phyloP scores from a whole-genome alignment of 495 filamentous ascomycete species.

The Bryoglossum gracile region DNA sequence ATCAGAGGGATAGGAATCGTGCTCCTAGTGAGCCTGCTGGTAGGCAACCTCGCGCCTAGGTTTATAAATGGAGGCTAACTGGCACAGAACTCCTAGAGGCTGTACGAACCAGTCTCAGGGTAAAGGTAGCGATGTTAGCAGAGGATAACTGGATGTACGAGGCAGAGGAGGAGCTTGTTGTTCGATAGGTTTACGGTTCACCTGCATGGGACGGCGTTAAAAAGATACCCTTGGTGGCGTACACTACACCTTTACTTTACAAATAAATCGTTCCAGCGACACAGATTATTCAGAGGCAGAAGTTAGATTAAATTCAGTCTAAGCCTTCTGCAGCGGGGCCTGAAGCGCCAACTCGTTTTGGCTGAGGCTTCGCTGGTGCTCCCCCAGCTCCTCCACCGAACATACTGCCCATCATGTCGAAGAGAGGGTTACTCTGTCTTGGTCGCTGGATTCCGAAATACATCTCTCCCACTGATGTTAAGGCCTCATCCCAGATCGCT shows the following conservation, averaged over 20 bases:
- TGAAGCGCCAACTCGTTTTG: conserved; percentile 38
- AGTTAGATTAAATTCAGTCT: conserved; percentile 31
- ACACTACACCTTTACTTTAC: too few relatives aligned
- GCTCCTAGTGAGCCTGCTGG: conserved; percentile 62
- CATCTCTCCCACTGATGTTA: conserved; percentile 87
- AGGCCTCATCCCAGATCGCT: conserved; percentile 66
- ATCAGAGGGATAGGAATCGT: conserved; percentile 55
- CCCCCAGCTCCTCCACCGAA: conserved; percentile 60
- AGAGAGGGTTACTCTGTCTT: conserved; percentile 75
- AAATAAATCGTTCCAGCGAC: too few relatives aligned
- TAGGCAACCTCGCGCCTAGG: conserved; percentile 28
- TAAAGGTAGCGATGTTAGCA: conserved; percentile 62
- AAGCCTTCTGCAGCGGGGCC: conserved; percentile 43
- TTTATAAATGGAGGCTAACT: conserved; percentile 21
- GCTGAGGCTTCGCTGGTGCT: conserved; percentile 33
- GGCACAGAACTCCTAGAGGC: conserved; percentile 60
- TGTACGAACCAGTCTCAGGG: conserved; percentile 61
- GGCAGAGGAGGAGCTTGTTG: conserved; percentile 47
- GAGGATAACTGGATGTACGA: conserved; percentile 94
- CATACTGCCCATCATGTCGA: conserved; percentile 97
- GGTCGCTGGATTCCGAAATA: conserved; percentile 95
- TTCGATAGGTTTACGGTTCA: conserved; percentile 24
- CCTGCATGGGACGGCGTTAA: conserved; percentile 22
- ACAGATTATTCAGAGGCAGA: too few relatives aligned
- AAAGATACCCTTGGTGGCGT: conserved; percentile 20